A percentile compares a stretch with the other conserved stretches of the same genome.
Evolutionary conservation across 2,329 filamentous ascomycete species (phyloP).

Genomic region (Phialophora macrospora): DNA sequence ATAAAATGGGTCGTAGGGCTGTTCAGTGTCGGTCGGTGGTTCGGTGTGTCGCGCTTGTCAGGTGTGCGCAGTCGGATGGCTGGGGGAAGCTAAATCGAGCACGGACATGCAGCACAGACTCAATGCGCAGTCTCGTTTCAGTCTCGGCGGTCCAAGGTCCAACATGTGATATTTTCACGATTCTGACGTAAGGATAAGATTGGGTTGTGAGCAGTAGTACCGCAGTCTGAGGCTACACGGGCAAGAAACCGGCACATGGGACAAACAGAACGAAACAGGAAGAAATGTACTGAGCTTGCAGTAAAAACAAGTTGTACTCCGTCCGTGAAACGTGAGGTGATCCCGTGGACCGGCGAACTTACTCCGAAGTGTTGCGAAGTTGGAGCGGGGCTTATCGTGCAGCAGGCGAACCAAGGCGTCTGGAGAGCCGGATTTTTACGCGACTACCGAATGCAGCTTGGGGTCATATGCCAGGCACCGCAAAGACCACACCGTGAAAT

Average conservation of each 20-base stretch:
- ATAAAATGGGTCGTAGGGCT: neutral
- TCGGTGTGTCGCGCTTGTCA: no score
- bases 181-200: neutral
- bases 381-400: neutral
- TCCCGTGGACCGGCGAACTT: neutral
- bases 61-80: neutral
- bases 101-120: neutral
- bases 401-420: neutral
- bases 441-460: neutral
- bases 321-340: neutral
- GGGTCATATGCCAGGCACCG: neutral
- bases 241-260: no score
- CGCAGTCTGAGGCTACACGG: no score
- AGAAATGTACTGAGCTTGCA: no score
- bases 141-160: neutral
- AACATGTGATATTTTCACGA: neutral
- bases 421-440: neutral
- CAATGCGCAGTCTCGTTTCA: neutral
- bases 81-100: no score
- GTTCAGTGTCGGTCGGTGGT: neutral
- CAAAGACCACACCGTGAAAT: neutral
- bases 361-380: neutral
- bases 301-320: no score
- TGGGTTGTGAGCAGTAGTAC: no score
- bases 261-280: no score